These are phyloP conservation scores for Diaporthe humulicola DNA, from an alignment of 2,329 filamentous ascomycete species.

Conservation along the genomic window DNA sequence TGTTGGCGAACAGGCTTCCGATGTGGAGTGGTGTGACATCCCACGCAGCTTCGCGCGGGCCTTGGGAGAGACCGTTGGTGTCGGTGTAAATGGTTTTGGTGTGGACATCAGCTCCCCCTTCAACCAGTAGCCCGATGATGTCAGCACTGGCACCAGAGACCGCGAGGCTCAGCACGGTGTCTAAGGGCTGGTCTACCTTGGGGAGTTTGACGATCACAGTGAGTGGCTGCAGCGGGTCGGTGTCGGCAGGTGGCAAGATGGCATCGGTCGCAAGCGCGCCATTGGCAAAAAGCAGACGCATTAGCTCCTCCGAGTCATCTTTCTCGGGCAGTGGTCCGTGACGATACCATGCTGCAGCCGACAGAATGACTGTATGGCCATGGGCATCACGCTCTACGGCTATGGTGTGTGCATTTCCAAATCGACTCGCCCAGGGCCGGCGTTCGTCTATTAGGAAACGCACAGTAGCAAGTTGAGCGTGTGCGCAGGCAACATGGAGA, in stretches of 20 bases:
- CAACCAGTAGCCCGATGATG: not conserved
- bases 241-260: not conserved
- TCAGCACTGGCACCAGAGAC: not conserved
- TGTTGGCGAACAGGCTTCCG: not conserved
- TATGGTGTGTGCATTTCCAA: not conserved
- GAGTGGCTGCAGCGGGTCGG: not conserved
- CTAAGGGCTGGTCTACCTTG: not conserved
- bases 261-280: constrained; percentile 6
- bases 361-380: not conserved
- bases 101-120: constrained; percentile 20
- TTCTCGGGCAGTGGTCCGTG: not conserved
- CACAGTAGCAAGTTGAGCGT: not conserved
- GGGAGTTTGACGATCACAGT: not conserved
- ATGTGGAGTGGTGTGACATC: constrained; percentile 14
- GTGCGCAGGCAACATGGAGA: not conserved
- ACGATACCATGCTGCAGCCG: constrained; percentile 9
- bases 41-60: not conserved
- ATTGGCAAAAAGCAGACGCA: constrained; percentile 11
- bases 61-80: not conserved
- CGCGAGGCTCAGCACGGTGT: constrained; percentile 4
- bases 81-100: constrained; percentile 1
- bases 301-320: not conserved
- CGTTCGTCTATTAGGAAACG: not conserved
- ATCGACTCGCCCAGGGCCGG: not conserved
- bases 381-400: not conserved